Percentiles rank a stretch among this genome's conserved stretches.
These are phyloP conservation scores for Sungouiozyma intestinalis DNA, from an alignment of 805 yeast species.

Conservation along the genomic window DNA sequence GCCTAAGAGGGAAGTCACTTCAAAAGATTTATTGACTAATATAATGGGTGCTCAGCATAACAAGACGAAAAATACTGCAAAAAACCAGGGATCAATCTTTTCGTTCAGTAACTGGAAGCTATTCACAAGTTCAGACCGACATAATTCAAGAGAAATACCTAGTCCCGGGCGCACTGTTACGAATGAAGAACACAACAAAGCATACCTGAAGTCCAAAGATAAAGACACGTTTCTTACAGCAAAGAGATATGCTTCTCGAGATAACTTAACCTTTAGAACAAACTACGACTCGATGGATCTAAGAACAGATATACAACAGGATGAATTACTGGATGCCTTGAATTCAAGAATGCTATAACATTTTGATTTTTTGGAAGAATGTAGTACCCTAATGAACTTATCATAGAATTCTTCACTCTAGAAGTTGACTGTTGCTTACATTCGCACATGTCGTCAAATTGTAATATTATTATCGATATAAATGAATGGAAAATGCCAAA, in stretches of 20 bases:
- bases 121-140: constrained; percentile 2
- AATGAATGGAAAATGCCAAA: not conserved
- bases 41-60: constrained; percentile 1
- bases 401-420: too few relatives aligned
- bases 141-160: not conserved
- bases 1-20: constrained; percentile 1
- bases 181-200: not conserved
- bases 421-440: too few relatives aligned
- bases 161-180: not conserved
- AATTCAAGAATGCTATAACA: constrained; percentile 17
- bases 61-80: not conserved
- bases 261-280: not conserved
- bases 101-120: constrained; percentile 14
- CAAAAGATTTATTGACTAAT: constrained; percentile 9
- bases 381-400: too few relatives aligned
- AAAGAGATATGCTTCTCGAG: constrained; percentile 1
- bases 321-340: constrained; percentile 24
- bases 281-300: not conserved
- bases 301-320: constrained; percentile 11
- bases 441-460: too few relatives aligned
- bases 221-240: not conserved
- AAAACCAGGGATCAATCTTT: constrained; percentile 3
- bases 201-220: not conserved
- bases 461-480: too few relatives aligned
- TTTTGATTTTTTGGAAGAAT: not conserved